Base-by-base conservation (phyloP, 495 filamentous ascomycete genomes). In the Hypoxylon subgilvum region DNA sequence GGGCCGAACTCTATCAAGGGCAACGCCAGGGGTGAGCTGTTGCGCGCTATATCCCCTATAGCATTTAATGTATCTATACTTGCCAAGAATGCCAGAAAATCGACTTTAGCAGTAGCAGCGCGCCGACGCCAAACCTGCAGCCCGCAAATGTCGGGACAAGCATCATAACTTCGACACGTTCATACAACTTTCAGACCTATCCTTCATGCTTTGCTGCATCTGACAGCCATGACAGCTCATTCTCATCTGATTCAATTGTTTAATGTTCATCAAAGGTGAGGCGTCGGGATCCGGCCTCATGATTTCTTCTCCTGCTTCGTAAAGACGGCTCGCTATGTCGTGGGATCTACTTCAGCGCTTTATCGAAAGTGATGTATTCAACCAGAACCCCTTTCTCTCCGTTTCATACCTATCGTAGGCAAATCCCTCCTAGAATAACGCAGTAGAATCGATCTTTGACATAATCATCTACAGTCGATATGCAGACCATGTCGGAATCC, bases 321-420 rank as follows among this genome's bases (percentile, higher is more conserved):
- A 52, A 57, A 62, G 49, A 42, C 17, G 44, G 54, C 56, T 68
- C 60, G 67, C 67, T 69, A 69, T 69, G 67, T 84, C 79, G 73
- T 81, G 76, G 78, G 73, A 88, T 76, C 79, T 89, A 74, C 80
- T 90, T 53, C 84, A 85, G 76, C 83, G 87, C 68, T 86, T 88
- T 80, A 86, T 90, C 74, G 86, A 89, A 76, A 87, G 84, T 73
- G 87, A 90, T 76, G 85, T 89, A 78, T 91, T 90, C 77, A 89
- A 88, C 77, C 83, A 87, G 75, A 82, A 90, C 74, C 86, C 88
- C 54, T 89, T 88, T 71, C 83, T 90, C 72, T 85, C 86, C 27
- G 87, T 91, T 56, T 86, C 86, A 45, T 91, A 91, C 74, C 80
- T 91, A 63, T 86, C 87, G 86, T 89, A 76, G 75, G 87, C 76